Evolutionary conservation across 2,329 filamentous ascomycete genomes (phyloP), one percentile per base, ranked within the genome.

Genomic region (Colletotrichum orchidophilum): DNA sequence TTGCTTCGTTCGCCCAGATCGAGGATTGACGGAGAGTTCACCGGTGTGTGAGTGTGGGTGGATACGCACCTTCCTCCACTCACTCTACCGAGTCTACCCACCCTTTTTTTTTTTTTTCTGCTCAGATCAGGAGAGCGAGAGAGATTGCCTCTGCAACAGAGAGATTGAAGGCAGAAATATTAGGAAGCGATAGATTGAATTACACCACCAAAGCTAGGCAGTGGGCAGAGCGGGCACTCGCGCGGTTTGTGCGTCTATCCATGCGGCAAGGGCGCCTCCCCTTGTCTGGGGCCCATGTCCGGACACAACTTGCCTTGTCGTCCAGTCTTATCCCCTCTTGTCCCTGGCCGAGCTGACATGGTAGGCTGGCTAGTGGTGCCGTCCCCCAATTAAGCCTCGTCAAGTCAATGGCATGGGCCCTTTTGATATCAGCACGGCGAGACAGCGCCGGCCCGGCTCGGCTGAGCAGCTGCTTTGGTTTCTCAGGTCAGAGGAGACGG

Each of bases 241-340:
- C 63, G 67, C 63, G 62, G 63, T 61, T 60, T 55, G 62, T 70
- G 62, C 55, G 63, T 66, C 63, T 70, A 66, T 46, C 49, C 33
- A 58, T 61, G 63, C 67, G 67, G 63, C 67, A 70, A 66, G 55
- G 63, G 67, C 67, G 67, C 29, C 63, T 70, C 49, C 54, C 63
- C 63, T 49, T 50, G 42, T 26, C 42, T 50, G 15, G 39, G 33
- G 24, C 52, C 53, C 31, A 15, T 31, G 15, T 64, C 50, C 21
- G 35, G 24, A 24, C 59, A 55, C 35, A 21, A 11, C 39, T 50
- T 50, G 5, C 27, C n/a, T 57, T 50, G 59, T 39, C 50, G 52
- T 63, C 59, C 13, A 50, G 13, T 57, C 50, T 31, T 8, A 27
- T 39, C 27, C 49, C 39, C 18, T 57, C 4, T 4, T 8, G 26